Evolutionary conservation across 495 filamentous ascomycete species (phyloP).

Genomic region (Neurospora sublineolata): DNA sequence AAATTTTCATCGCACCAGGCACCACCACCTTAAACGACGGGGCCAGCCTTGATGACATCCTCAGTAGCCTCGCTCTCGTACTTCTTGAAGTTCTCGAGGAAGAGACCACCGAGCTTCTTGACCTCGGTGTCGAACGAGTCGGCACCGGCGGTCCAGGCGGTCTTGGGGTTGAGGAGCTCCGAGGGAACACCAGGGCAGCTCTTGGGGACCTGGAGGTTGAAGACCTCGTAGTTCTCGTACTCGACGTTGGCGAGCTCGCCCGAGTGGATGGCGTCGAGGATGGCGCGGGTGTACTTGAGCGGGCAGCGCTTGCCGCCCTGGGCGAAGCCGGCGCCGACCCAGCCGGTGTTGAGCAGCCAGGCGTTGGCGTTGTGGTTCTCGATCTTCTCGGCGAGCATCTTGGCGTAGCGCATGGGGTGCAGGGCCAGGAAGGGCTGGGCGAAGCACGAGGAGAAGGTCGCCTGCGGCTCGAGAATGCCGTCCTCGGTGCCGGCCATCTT

Average conservation of each 20-base stretch:
- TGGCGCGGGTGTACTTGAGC: conserved; percentile 96
- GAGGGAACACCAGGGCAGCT: conserved; percentile 72
- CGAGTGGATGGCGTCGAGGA: conserved; percentile 94
- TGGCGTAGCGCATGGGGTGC: conserved; percentile 97
- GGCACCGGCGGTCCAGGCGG: conserved; percentile 70
- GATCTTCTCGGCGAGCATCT: conserved; percentile 98
- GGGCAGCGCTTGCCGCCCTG: conserved; percentile 98
- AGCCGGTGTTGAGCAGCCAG: conserved; percentile 98
- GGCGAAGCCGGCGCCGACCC: conserved; percentile 91
- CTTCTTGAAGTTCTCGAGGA: conserved; percentile 96
- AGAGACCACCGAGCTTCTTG: conserved; percentile 72
- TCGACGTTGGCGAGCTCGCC: conserved; percentile 83
- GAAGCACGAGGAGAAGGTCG: conserved; percentile 99
- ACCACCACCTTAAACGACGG: conserved; percentile 25
- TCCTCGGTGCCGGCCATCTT: conserved; percentile 99
- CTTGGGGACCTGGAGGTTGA: conserved; percentile 90
- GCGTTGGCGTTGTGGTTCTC: conserved; percentile 88
- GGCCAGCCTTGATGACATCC: conserved; percentile 67
- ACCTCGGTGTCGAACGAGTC: conserved; percentile 78
- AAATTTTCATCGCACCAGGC: background rate
- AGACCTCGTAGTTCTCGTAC: conserved; percentile 91
- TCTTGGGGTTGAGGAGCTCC: conserved; percentile 90
- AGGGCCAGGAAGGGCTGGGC: conserved; percentile 97
- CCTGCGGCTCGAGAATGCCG: conserved; percentile 90
- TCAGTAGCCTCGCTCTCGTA: conserved; percentile 77